Percentiles rank a stretch among this genome's conserved stretches.
Conservation (phyloP, 2,329 filamentous ascomycete species). For the Westerdykella sp. region DNA sequence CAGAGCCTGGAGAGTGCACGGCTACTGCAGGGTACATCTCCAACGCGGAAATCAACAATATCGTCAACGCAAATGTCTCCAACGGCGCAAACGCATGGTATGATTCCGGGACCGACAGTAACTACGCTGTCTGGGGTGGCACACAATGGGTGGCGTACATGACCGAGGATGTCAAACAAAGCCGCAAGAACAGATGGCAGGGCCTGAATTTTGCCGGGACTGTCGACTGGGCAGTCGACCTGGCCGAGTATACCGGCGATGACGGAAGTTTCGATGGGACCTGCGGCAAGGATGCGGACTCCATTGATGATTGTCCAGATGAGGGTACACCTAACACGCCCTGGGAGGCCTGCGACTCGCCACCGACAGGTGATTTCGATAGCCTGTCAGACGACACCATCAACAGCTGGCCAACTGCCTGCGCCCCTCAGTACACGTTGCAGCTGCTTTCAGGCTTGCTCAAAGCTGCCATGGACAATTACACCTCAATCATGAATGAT, state of each 20-base stretch:
- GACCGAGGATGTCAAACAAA: constrained; percentile 15
- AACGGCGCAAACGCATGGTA: no score
- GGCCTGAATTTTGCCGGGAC: constrained; percentile 26
- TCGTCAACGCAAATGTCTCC: constrained; percentile 6
- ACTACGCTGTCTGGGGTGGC: constrained; percentile 14
- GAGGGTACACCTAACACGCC: neutral
- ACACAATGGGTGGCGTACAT: constrained; percentile 20
- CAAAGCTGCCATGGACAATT: constrained; percentile 6
- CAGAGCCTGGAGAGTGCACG: constrained; percentile 33
- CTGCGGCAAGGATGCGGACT: neutral
- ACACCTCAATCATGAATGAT: constrained; percentile 2
- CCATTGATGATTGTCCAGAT: neutral
- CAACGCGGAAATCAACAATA: constrained; percentile 36
- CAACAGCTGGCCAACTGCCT: constrained; percentile 2
- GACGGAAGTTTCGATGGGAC: constrained; percentile 1
- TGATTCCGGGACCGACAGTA: neutral
- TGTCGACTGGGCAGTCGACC: constrained; percentile 36
- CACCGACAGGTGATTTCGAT: neutral
- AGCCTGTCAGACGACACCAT: neutral
- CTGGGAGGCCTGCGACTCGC: neutral
- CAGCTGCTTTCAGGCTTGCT: constrained; percentile 2
- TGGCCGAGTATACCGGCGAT: neutral
- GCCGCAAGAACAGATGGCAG: constrained; percentile 12
- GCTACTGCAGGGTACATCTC: constrained; percentile 36
- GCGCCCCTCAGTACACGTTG: neutral